Evolutionary conservation across 2,329 filamentous ascomycete species (phyloP).

Genomic region (Aspergillus brasiliensis): DNA sequence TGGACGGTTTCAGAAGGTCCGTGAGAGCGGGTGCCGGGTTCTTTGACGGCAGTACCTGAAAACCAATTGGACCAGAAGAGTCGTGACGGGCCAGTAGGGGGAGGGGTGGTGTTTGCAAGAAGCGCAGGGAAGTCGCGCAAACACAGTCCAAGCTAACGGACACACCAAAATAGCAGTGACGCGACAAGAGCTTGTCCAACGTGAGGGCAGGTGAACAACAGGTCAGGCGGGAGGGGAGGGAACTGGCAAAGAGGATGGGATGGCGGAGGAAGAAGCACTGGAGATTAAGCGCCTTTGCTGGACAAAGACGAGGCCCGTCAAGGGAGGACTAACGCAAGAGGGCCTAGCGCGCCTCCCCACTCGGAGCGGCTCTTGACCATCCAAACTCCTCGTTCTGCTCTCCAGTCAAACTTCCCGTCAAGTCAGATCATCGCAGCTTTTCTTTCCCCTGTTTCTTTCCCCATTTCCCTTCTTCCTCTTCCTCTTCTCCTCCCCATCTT

Average conservation of each 20-base stretch:
- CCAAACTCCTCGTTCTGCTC: conserved; percentile 25
- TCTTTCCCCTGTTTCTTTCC: conserved; percentile 20
- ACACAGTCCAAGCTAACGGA: background rate
- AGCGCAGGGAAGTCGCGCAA: background rate
- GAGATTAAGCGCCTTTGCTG: conserved; percentile 9
- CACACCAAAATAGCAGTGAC: too few relatives aligned
- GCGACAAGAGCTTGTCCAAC: too few relatives aligned
- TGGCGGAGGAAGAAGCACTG: background rate
- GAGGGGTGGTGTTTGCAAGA: background rate
- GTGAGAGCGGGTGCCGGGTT: background rate
- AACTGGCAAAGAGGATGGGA: background rate
- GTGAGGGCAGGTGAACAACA: background rate
- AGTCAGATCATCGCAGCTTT: conserved; percentile 27
- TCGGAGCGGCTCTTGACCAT: conserved; percentile 31
- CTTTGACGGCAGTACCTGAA: background rate
- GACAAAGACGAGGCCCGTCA: conserved; percentile 6
- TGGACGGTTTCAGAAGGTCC: background rate
- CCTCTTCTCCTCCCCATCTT: conserved; percentile 17
- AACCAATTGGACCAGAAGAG: background rate
- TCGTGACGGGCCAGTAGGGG: background rate
- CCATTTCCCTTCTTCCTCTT: conserved; percentile 23
- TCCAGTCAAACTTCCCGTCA: conserved; percentile 18
- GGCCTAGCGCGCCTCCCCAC: conserved; percentile 24
- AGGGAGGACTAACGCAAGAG: conserved; percentile 15
- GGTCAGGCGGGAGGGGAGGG: background rate